phyloP scores from a whole-genome alignment of 805 yeast species.

The Suhomyces canberraensis region DNA sequence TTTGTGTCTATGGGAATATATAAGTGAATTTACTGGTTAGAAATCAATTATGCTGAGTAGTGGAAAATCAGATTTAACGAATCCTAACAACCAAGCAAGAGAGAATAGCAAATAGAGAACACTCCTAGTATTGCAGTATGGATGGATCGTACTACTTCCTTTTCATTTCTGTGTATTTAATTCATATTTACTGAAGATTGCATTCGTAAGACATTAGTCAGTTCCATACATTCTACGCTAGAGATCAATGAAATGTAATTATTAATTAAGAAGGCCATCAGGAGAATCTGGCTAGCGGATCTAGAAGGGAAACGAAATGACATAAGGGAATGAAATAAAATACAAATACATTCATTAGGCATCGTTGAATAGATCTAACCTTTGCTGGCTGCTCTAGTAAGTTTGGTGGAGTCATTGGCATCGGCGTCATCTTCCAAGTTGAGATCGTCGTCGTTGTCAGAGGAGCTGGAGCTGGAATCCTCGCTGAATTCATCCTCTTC shows the following conservation, averaged over 20 bases:
- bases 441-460: constrained; percentile 28
- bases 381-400: constrained; percentile 42
- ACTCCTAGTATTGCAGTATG: no score
- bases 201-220: neutral
- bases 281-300: neutral
- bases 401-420: constrained; percentile 17
- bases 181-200: no score
- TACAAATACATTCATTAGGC: constrained; percentile 7
- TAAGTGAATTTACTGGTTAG: no score
- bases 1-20: no score
- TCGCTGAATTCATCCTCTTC: constrained; percentile 29
- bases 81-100: no score
- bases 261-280: constrained; percentile 4
- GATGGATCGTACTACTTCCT: no score
- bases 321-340: neutral
- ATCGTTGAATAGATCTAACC: constrained; percentile 16
- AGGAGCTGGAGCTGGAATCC: constrained; percentile 28
- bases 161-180: no score
- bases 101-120: no score
- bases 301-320: neutral
- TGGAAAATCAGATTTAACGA: no score
- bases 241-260: neutral
- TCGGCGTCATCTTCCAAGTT: constrained; percentile 17
- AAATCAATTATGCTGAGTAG: no score
- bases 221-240: neutral